Conservation (phyloP, 768 basidiomycete genomes). For the Lentinula guzmanii region DNA sequence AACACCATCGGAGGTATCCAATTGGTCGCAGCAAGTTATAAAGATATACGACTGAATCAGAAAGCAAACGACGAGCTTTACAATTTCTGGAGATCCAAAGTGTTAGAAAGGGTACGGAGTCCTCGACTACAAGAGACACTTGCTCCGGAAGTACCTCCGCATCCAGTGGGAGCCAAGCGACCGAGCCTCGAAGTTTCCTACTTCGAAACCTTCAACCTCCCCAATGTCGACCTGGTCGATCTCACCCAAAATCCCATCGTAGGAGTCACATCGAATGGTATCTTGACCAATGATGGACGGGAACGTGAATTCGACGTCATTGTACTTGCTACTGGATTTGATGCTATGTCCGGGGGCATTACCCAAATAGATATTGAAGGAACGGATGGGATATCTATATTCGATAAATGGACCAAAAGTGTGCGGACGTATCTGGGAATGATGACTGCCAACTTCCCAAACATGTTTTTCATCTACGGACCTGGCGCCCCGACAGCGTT, state of each 20-base stretch:
- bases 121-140: constrained; percentile 17
- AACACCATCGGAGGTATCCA: constrained; percentile 13
- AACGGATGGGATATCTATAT: constrained; percentile 12
- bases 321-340: constrained; percentile 19
- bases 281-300: constrained; percentile 14
- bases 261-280: constrained; percentile 15
- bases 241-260: constrained; percentile 15
- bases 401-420: constrained; percentile 17
- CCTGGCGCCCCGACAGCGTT: constrained; percentile 7
- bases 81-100: constrained; percentile 20
- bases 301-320: constrained; percentile 18
- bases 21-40: constrained; percentile 14
- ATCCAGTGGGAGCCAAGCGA: constrained; percentile 19
- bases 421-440: constrained; percentile 19
- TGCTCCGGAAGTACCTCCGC: constrained; percentile 15
- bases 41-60: constrained; percentile 13
- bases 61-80: constrained; percentile 19
- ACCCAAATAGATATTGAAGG: constrained; percentile 17
- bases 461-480: constrained; percentile 11
- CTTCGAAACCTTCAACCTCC: constrained; percentile 19
- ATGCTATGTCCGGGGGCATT: constrained; percentile 18
- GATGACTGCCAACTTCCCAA: constrained; percentile 16
- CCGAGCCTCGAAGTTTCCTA: constrained; percentile 15
- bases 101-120: constrained; percentile 12
- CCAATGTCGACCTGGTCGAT: constrained; percentile 17